Base-by-base conservation (phyloP, 306 rosid species). In the Castanospermum australe region DNA sequence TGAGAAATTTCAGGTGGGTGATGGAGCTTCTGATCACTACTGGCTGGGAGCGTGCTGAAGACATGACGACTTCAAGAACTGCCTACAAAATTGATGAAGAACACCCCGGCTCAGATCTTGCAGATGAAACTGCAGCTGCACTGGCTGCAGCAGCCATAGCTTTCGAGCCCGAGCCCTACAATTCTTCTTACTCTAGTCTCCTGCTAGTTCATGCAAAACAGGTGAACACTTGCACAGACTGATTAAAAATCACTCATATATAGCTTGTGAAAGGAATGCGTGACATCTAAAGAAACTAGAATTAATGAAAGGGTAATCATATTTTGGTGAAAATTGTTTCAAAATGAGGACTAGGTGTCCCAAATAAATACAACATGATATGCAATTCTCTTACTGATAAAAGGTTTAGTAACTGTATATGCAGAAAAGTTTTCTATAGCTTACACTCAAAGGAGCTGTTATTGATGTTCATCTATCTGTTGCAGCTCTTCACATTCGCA, bases 41-140 rank as follows among this genome's bases (percentile, higher is more conserved):
- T n/a, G 81, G 97, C 61, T 94, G 98, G 98, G 85, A 92, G 78
- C 92, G 93, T 2, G 90, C 98, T 1, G 98, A 94, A 79, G 98
- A 90, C 64, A 94, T 94, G 98, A 87, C 85, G 0, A 94, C 98
- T 44, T 67, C 97, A 38, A 88, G 97, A 71, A 85, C 69, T 15
- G 92, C 92, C 1, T 94, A 89, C 78, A 92, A 86, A 79, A 74
- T 92, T 52, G 98, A 94, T 56, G 94, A 87, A 79, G 71, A 70
- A 32, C 87, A 94, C 73, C 98, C 98, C 0, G 97, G 98, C 57
- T 94, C 97, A 0, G 98, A 94, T 86, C 85, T 94, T 20, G 97
- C 97, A 1, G 97, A 89, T 20, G 98, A 94, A 83, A 94, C 98
- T 20, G 92, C 97, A 0, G 97, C 97, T 14, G 92, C 98, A n/a